Evolutionary conservation across 192 early-diverging fungal species (phyloP), one percentile per base, ranked within the genome.

Genomic region (Gaertneriomyces sp.): DNA sequence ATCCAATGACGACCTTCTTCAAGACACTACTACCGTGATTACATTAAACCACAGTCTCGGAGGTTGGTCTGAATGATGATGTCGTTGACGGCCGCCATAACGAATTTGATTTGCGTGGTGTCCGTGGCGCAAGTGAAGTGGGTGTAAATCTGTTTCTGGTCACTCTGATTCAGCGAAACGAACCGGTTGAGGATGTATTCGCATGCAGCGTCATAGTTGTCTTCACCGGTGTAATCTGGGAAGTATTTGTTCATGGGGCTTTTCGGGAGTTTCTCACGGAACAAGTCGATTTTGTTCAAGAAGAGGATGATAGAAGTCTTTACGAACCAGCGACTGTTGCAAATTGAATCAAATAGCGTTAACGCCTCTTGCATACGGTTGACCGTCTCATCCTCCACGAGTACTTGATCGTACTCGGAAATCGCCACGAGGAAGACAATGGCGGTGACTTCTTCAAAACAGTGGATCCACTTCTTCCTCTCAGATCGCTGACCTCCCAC

Each of bases 401-500:
- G 75, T 6, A 91, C 81, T 79, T 98, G 95, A 80, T 98, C 94
- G 65, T 96, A 98, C 79, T 95, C 94, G n/a, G 86, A 88, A 54
- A 96, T 93, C 39, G 95, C 95, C 16, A 94, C 94, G 74, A 98
- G 76, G 77, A 98, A 98, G 42, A 98, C 82, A 59, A 98, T 92
- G 1, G 93, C 89, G 0, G 91, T 96, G 25, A 96, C 94, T 64
- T 94, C 90, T 72, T 98, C 95, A 66, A 98, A 98, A 71, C 93
- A 98, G 78, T 95, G 95, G 69, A 95, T 93, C 95, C 95, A 96
- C 80, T 98, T 98, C 69, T 95, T 95, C 72, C 95, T 87, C 80
- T 98, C 95, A 46, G 91, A 94, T 49, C 95, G 88, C 81, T 98
- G 95, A 42, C 95, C 95, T 71, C 95, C 95, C 44, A 98, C 95